Conservation (phyloP, 1,284 basidiomycete genomes). For the Gomphus bonarii region DNA sequence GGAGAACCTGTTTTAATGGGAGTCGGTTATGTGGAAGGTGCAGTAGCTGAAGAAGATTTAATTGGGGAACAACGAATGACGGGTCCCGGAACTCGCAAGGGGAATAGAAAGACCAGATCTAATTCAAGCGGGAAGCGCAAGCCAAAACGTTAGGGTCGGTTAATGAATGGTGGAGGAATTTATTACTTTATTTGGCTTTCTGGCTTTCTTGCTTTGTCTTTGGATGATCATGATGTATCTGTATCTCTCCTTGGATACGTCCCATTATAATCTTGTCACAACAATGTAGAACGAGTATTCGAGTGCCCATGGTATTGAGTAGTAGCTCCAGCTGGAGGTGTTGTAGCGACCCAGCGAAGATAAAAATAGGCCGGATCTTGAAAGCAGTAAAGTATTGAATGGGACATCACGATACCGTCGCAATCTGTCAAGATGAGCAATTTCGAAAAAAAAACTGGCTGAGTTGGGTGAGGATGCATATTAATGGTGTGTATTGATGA, state of each 20-base stretch:
- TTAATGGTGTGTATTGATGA: no score
- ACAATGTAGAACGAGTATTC: not conserved
- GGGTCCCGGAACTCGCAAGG: not conserved
- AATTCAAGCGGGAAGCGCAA: not conserved
- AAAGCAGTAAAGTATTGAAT: no score
- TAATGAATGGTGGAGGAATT: not conserved
- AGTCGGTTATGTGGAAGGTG: slow-evolving; percentile 48
- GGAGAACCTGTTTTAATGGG: slow-evolving; percentile 60
- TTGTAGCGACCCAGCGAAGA: no score
- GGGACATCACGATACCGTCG: no score
- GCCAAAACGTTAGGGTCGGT: not conserved
- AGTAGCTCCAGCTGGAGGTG: no score
- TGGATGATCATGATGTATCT: not conserved
- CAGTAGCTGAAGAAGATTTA: not conserved
- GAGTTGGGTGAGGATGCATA: no score
- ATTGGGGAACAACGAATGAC: not conserved
- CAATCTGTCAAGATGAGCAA: no score
- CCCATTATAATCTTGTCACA: not conserved
- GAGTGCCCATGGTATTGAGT: not conserved
- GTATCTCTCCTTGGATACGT: not conserved
- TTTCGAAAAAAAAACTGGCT: no score
- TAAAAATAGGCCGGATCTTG: no score
- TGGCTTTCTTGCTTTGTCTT: not conserved
- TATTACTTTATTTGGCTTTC: not conserved
- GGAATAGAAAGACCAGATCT: not conserved